Evolutionary conservation across 2,329 filamentous ascomycete genomes (phyloP), one percentile per base, ranked within the genome.

Genomic region (Cercospora citrullina): DNA sequence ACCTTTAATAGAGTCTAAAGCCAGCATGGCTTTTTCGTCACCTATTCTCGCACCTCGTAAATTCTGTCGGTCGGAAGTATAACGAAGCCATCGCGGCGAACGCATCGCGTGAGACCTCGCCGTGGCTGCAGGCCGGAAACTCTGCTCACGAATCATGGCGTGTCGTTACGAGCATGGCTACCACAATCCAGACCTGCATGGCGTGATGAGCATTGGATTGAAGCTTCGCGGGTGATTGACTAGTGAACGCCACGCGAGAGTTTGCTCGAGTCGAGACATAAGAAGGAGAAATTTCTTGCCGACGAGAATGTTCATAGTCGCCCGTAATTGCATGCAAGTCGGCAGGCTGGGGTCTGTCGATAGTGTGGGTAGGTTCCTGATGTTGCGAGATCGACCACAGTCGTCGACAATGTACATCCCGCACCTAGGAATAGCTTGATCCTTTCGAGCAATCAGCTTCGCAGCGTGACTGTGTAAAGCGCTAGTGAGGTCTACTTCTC

Each of bases 41-140:
- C 48, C 48, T 53, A 23, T 26, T 28, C 48, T 53, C 48, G 48
- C 48, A 14, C 48, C 48, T 53, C 48, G 48, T 53, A 26, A 53
- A 26, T 18, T 58, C 55, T 59, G 55, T 36, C 55, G 55, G 28
- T 59, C 55, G 55, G 55, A 36, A 59, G 28, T 59, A 59, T 18
- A n/a, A n/a, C 31, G 55, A 59, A 59, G 55, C 55, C 55, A 59
- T 59, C 14, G 30, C 55, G 55, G 31, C 31, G 28, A 36, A 59
- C 31, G 55, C 55, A 59, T 59, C 55, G 55, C 55, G 18, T 36
- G 55, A 59, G 55, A 31, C 10, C 12, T 36, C 31, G n/a, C 28
- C n/a, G 55, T 59, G n/a, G 55, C 55, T 59, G 55, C 55, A 59
- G 53, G 31, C 55, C 18, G 31, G 55, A 59, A 59, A 30, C 55